Evolutionary conservation across 2,329 filamentous ascomycete species (phyloP).

Genomic region (Paraphoma sp.): DNA sequence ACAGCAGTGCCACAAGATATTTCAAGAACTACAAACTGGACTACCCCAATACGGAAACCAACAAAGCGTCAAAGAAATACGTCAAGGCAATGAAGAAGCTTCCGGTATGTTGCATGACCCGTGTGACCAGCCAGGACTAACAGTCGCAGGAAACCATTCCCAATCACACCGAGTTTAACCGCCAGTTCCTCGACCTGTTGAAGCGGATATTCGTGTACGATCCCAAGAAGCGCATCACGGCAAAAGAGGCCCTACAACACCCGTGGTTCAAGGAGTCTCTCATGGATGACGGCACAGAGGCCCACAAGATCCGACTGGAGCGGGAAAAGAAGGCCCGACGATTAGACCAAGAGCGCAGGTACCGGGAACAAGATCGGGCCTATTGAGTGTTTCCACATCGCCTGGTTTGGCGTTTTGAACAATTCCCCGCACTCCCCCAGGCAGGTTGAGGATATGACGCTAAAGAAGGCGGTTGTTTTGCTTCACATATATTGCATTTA

Average conservation of each 20-base stretch:
- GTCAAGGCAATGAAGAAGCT: conserved; percentile 72
- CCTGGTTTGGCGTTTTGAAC: conserved; percentile 17
- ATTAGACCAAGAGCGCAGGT: conserved; percentile 40
- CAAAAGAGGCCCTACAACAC: conserved; percentile 69
- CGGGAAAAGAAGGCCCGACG: conserved; percentile 45
- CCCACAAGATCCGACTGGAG: conserved; percentile 62
- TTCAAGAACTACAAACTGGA: conserved; percentile 65
- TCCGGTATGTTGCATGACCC: conserved; percentile 52
- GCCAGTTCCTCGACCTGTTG: conserved; percentile 67
- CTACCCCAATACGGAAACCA: conserved; percentile 69
- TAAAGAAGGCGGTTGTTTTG: conserved; percentile 21
- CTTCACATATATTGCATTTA: conserved; percentile 49
- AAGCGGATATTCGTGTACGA: conserved; percentile 71
- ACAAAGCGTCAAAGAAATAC: conserved; percentile 69
- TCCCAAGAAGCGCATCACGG: conserved; percentile 68
- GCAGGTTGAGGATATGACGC: conserved; percentile 4
- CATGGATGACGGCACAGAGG: conserved; percentile 71
- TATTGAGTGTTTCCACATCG: conserved; percentile 20
- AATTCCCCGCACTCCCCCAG: conserved; percentile 11
- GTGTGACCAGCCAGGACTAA: conserved; percentile 11
- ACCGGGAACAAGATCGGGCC: conserved; percentile 31
- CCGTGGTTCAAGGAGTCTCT: conserved; percentile 71
- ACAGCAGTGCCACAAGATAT: conserved; percentile 51
- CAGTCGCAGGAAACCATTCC: conserved; percentile 66
- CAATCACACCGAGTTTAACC: conserved; percentile 65